A percentile compares a stretch with the other conserved stretches of the same genome.
Conservation (phyloP, 2,329 filamentous ascomycete species). For the Emergomyces africanus region DNA sequence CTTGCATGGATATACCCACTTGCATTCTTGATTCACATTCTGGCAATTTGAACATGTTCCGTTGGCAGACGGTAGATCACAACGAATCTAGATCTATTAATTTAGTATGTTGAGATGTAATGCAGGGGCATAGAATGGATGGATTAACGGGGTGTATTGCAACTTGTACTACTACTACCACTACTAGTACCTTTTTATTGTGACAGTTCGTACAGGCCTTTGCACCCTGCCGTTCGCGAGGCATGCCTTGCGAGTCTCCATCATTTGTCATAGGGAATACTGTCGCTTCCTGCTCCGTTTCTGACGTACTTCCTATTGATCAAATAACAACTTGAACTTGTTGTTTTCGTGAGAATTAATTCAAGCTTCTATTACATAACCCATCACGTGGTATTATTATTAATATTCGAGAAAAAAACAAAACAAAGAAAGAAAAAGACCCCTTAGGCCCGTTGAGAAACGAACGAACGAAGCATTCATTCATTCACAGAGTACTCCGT, state of each 20-base stretch:
- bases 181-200: not conserved
- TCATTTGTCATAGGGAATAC: conserved; percentile 1
- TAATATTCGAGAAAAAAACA: no score
- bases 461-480: no score
- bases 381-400: not conserved
- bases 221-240: conserved; percentile 1
- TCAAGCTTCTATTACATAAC: not conserved
- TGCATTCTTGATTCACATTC: conserved; percentile 3
- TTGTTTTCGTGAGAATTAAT: not conserved
- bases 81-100: conserved; percentile 1
- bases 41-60: conserved; percentile 2
- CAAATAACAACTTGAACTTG: no score
- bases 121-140: not conserved
- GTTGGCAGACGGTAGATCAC: not conserved
- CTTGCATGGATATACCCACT: not conserved
- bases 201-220: conserved; percentile 3
- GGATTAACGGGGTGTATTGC: not conserved
- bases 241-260: not conserved
- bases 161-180: no score
- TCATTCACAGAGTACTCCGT: no score
- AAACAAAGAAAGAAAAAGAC: no score
- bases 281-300: not conserved
- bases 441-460: no score
- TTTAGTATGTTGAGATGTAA: not conserved
- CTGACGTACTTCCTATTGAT: not conserved